Conservation (phyloP, 2,329 filamentous ascomycete genomes). For the Pyrenochaeta sp. region DNA sequence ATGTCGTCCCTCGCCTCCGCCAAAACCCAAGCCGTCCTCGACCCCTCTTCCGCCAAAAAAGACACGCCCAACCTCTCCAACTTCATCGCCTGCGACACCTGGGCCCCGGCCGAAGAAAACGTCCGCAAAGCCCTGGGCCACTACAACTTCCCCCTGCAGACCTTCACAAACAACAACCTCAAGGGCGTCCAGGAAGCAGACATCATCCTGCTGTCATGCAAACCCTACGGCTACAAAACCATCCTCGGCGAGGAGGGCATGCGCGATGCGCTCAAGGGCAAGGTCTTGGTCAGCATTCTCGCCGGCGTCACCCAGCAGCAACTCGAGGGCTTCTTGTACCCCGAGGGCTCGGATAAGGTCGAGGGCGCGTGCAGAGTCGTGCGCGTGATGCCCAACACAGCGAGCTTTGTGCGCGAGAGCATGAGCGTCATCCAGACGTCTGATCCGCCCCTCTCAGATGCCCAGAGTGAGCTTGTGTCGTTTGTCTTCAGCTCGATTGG, state of each 20-base stretch:
- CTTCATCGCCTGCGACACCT: conserved; percentile 83
- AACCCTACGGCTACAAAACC: conserved; percentile 75
- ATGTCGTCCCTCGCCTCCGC: conserved; percentile 69
- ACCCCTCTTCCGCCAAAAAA: conserved; percentile 49
- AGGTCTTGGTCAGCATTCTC: conserved; percentile 82
- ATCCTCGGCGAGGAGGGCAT: conserved; percentile 74
- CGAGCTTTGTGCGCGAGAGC: conserved; percentile 76
- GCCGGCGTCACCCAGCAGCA: conserved; percentile 77
- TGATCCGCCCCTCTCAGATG: conserved; percentile 63
- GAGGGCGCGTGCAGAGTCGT: conserved; percentile 69
- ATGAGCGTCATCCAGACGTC: conserved; percentile 79
- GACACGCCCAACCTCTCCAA: conserved; percentile 63
- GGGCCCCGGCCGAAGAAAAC: conserved; percentile 71
- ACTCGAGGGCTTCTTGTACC: conserved; percentile 70
- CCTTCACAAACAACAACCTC: conserved; percentile 77
- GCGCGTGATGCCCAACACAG: conserved; percentile 85
- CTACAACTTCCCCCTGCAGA: conserved; percentile 68
- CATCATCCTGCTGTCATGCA: conserved; percentile 80
- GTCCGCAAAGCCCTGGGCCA: conserved; percentile 71
- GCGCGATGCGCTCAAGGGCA: conserved; percentile 75
- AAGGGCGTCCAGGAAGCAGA: conserved; percentile 71
- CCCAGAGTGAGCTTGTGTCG: conserved; percentile 65
- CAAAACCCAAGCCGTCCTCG: conserved; percentile 44
- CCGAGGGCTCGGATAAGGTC: conserved; percentile 54
- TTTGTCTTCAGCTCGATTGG: conserved; percentile 82